Percentiles rank a stretch among this genome's conserved stretches.
phyloP scores from a whole-genome alignment of 495 filamentous ascomycete genomes.

The Astrothelium macrocarpum region DNA sequence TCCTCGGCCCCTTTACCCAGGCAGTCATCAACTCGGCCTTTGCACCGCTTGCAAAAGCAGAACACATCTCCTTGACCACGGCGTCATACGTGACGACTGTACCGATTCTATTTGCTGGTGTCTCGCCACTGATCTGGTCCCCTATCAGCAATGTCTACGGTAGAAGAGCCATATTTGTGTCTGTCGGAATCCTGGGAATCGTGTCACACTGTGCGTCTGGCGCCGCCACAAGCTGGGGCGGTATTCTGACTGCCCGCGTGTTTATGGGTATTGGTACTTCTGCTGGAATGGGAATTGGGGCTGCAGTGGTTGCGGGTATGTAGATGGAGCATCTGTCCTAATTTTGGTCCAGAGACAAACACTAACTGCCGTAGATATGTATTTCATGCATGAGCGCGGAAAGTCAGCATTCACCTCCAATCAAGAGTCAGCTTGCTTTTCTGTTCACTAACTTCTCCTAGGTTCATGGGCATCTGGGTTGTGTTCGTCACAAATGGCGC shows the following conservation, averaged over 20 bases:
- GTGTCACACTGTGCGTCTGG: slow-evolving; percentile 30
- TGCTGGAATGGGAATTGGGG: slow-evolving; percentile 19
- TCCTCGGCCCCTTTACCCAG: slow-evolving; percentile 22
- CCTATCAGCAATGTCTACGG: slow-evolving; percentile 31
- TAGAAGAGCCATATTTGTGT: slow-evolving; percentile 30
- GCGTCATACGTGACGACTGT: slow-evolving; percentile 24
- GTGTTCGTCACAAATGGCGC: slow-evolving; percentile 24
- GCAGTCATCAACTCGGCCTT: slow-evolving; percentile 27
- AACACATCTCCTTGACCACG: slow-evolving; percentile 21
- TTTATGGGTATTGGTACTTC: slow-evolving; percentile 15
- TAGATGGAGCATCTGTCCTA: neutral
- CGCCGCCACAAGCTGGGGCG: slow-evolving; percentile 4
- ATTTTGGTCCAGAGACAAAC: neutral
- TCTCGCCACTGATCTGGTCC: slow-evolving; percentile 28
- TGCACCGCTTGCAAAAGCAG: slow-evolving; percentile 20
- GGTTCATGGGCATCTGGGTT: slow-evolving; percentile 33
- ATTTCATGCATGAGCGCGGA: slow-evolving; percentile 15
- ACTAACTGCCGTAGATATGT: neutral
- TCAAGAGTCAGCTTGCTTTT: neutral
- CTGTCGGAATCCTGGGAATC: slow-evolving; percentile 29
- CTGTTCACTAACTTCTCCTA: neutral
- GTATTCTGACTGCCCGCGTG: slow-evolving; percentile 12
- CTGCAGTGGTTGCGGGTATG: slow-evolving; percentile 16
- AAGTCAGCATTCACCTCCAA: neutral
- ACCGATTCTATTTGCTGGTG: slow-evolving; percentile 19